Conservation (phyloP, 306 rosid genomes). For the Crotalaria pallida region DNA sequence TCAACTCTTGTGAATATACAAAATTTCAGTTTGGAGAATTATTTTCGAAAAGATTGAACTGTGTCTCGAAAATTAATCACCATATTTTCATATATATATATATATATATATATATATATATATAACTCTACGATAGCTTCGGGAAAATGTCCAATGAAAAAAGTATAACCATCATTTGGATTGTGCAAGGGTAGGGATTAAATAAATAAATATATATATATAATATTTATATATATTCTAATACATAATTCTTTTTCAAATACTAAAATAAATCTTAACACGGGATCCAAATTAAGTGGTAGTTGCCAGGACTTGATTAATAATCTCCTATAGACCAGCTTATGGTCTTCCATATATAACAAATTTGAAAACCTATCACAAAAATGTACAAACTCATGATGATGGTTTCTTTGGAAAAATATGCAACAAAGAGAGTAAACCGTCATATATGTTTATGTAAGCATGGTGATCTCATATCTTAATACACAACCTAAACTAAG, state of each 20-base stretch:
- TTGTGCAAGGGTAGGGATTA: background rate
- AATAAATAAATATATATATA: too few species aligned
- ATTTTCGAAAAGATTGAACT: too few species aligned
- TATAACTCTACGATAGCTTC: background rate
- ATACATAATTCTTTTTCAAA: background rate
- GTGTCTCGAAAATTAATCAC: too few species aligned
- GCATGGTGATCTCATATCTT: background rate
- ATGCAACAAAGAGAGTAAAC: background rate
- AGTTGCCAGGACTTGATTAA: constrained; percentile 10
- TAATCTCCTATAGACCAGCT: background rate
- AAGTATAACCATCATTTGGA: background rate
- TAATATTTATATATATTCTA: background rate
- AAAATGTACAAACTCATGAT: background rate
- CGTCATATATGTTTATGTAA: background rate
- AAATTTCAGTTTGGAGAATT: too few species aligned
- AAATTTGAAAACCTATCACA: background rate
- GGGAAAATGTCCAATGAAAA: background rate
- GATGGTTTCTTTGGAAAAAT: background rate
- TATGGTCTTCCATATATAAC: background rate
- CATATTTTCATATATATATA: too few species aligned
- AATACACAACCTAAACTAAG: background rate
- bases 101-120: background rate
- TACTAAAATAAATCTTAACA: too few species aligned
- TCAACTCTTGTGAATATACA: too few species aligned
- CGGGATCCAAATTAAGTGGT: background rate